Evolutionary conservation across 2,329 filamentous ascomycete genomes (phyloP).

Genomic region (Fusarium denticulatum): DNA sequence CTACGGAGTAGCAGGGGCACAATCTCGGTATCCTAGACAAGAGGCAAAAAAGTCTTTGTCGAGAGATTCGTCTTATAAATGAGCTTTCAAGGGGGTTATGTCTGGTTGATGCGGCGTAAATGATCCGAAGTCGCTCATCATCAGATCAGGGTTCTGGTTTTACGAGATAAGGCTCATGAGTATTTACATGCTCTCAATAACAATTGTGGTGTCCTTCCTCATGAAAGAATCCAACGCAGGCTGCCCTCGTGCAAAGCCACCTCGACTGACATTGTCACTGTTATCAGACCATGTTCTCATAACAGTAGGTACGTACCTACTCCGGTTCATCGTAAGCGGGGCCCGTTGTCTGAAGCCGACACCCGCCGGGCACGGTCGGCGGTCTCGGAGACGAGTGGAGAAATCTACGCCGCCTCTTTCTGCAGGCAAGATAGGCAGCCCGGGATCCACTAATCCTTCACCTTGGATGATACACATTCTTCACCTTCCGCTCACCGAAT

Average conservation of each 20-base stretch:
- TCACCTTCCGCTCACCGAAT: conserved; percentile 30
- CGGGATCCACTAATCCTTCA: not conserved
- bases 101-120: conserved; percentile 1
- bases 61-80: not conserved
- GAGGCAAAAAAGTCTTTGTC: not conserved
- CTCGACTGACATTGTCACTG: conserved; percentile 24
- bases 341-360: not conserved
- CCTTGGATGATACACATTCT: not conserved
- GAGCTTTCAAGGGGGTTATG: conserved; percentile 7
- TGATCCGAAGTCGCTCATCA: conserved; percentile 24
- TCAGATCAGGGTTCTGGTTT: not conserved
- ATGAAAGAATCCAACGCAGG: not conserved
- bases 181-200: not conserved
- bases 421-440: conserved; percentile 1
- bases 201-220: not conserved
- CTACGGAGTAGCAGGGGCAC: conserved; percentile 5
- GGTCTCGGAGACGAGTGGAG: conserved; percentile 30
- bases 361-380: conserved; percentile 21
- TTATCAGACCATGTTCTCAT: conserved; percentile 21
- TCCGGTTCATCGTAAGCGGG: conserved; percentile 20
- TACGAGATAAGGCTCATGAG: not conserved
- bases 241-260: conserved; percentile 2
- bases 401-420: conserved; percentile 12
- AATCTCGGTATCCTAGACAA: conserved; percentile 15
- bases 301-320: conserved; percentile 8